Evolutionary conservation across 129 eudicot species (phyloP).

Genomic region (Escallonia rubra): DNA sequence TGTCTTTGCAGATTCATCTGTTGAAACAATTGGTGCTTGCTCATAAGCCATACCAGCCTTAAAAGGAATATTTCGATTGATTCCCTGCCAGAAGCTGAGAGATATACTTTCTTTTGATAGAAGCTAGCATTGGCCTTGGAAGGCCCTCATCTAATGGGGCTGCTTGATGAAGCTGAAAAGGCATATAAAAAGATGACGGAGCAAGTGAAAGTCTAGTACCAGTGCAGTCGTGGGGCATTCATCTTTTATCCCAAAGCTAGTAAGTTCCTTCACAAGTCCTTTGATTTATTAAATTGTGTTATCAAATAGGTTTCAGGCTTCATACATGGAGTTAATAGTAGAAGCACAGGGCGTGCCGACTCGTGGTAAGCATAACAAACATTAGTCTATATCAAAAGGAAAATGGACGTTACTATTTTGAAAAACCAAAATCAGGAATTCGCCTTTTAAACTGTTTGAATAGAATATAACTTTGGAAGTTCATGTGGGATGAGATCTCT

Average conservation of each 20-base stretch:
- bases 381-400: not conserved
- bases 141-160: too few relatives aligned
- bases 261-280: not conserved
- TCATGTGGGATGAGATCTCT: not conserved
- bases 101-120: too few relatives aligned
- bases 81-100: too few relatives aligned
- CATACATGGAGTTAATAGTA: constrained; percentile 59
- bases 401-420: not conserved
- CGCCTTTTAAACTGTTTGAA: not conserved
- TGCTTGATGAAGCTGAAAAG: constrained; percentile 63
- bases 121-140: too few relatives aligned
- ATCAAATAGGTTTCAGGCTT: constrained; percentile 41
- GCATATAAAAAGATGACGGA: constrained; percentile 75
- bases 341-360: constrained; percentile 71
- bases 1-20: too few relatives aligned
- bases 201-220: constrained; percentile 59
- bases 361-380: constrained; percentile 50
- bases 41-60: too few relatives aligned
- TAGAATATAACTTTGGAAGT: not conserved
- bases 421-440: not conserved
- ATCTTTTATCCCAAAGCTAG: not conserved
- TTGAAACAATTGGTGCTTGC: too few relatives aligned
- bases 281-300: constrained; percentile 6
- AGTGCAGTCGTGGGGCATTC: constrained; percentile 46
- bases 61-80: too few relatives aligned